Evolutionary conservation across 139 green algal species (phyloP).

Genomic region (Coccomyxa sp.): DNA sequence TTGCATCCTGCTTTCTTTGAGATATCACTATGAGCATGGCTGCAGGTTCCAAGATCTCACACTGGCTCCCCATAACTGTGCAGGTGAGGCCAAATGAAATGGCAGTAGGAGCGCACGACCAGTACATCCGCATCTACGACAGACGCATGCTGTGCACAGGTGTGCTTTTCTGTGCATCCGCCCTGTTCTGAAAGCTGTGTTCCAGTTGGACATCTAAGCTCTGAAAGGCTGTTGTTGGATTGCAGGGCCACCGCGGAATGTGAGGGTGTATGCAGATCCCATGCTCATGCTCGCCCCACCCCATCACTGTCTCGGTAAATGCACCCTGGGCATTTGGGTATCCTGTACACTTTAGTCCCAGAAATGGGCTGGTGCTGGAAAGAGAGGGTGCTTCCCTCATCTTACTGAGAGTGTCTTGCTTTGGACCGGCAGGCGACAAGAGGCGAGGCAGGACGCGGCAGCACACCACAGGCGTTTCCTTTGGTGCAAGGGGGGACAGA

Average conservation of each 20-base stretch:
- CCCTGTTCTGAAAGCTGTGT: no score
- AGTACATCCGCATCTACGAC: constrained; percentile 70
- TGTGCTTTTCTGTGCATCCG: background rate
- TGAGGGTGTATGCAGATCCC: background rate
- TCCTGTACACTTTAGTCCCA: background rate
- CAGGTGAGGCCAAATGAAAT: constrained; percentile 56
- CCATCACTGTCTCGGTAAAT: background rate
- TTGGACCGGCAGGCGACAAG: background rate
- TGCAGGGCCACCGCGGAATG: background rate
- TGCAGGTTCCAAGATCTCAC: background rate
- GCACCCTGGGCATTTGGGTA: background rate
- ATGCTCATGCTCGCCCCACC: background rate
- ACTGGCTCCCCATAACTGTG: background rate
- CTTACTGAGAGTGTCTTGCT: background rate
- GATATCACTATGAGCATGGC: no score
- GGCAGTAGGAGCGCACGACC: constrained; percentile 64
- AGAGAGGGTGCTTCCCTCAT: background rate
- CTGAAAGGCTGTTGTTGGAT: background rate
- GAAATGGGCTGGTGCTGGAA: background rate
- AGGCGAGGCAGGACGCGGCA: constrained; percentile 5
- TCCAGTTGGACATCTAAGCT: background rate
- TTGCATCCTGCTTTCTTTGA: background rate
- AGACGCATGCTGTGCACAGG: constrained; percentile 44
- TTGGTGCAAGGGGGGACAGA: constrained; percentile 56
- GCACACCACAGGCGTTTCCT: constrained; percentile 62